phyloP scores from a whole-genome alignment of 345 rosid genomes.

The Pelargonium nanum region DNA sequence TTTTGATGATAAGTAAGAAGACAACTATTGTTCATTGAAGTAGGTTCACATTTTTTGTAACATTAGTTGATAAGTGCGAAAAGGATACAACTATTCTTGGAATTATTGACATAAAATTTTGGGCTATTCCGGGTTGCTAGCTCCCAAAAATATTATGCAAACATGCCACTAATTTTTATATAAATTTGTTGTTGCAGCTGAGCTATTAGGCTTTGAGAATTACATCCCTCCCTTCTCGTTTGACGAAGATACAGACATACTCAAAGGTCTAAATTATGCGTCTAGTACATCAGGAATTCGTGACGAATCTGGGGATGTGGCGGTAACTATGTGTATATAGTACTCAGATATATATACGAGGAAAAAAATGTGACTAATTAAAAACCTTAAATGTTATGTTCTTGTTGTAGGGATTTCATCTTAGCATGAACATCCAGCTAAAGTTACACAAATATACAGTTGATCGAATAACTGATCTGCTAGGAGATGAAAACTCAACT shows the following conservation, averaged over 20 bases:
- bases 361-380: too few relatives aligned
- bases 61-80: too few relatives aligned
- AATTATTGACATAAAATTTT: too few relatives aligned
- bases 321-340: conserved; percentile 2
- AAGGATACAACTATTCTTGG: too few relatives aligned
- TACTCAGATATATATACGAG: too few relatives aligned
- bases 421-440: conserved; percentile 66
- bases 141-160: too few relatives aligned
- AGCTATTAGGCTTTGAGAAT: conserved; percentile 20
- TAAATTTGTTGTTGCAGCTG: conserved; percentile 8
- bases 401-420: conserved; percentile 49
- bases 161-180: background rate
- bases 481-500: conserved; percentile 52
- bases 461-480: conserved; percentile 38
- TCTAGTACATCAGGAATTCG: conserved; percentile 48
- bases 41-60: too few relatives aligned
- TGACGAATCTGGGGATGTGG: conserved; percentile 29
- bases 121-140: too few relatives aligned
- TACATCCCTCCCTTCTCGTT: conserved; percentile 20
- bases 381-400: background rate
- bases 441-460: conserved; percentile 54
- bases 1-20: too few relatives aligned
- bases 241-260: conserved; percentile 13
- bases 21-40: too few relatives aligned
- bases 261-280: conserved; percentile 44